Base-by-base conservation (phyloP, 345 rosid species). In the Ailanthus altissimus region DNA sequence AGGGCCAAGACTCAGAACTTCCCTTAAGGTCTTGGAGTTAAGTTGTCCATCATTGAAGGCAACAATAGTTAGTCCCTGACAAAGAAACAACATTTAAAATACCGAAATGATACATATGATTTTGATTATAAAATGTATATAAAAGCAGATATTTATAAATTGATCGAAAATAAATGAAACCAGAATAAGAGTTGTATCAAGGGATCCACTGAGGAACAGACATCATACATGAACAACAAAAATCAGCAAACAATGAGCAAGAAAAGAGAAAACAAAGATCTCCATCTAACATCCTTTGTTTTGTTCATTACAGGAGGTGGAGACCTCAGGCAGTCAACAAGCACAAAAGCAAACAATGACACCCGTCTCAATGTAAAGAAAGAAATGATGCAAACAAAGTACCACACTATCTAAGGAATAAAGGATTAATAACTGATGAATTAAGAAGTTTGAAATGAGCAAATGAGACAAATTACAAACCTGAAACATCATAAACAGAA, bases 401-500 rank as follows among this genome's bases (percentile, higher is more conserved):
- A 50, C 73, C 56, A 14, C 15, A 13, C 72, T 49, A 49, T 68
- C 72, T 28, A 51, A 69, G 54, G 5, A 68, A 15, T 49, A 16
- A 28, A 16, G 25, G 45, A 25, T 49, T 69, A 26, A 69, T 8
- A 49, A 26, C 12, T 26, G 16, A 25, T 47, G 4, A n/a, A 20
- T 28, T 10, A 18, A 12, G 16, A 9, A 47, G 25, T 25, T 46
- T 32, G 21, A 49, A 47, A 28, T 50, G 28, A 62, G 20, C 14
- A 26, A n/a, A 57, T 42, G 40, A 70, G 60, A 77, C 2, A 72
- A 71, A 53, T 57, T 47, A 38, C 88, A 79, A 74, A 95, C 99
- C 99, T 96, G 99, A 83, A 96, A 93, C 99, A 96, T 96, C 98
- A 96, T 88, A 75, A 82, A 81, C 49, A 96, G 94, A 87, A 96